Evolutionary conservation across 2,329 filamentous ascomycete genomes (phyloP), one percentile per base, ranked within the genome.

Genomic region (Hortaea sp.): DNA sequence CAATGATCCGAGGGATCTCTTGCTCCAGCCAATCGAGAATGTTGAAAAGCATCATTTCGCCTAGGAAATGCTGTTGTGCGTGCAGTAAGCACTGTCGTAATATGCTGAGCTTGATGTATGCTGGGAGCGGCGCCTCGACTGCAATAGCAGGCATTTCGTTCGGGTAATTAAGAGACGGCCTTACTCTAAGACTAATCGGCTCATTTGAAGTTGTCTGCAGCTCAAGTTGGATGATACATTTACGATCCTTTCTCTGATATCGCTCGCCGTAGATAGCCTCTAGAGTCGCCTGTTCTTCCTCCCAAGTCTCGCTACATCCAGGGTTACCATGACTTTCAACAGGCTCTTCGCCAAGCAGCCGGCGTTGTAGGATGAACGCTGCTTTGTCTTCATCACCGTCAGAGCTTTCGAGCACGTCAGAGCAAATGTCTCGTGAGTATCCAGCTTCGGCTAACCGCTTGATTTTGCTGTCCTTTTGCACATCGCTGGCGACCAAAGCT

Each of bases 61-160:
- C 90, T 10, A 82, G 69, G 29, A 94, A 74, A 29, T 81, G 79
- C 42, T 81, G 75, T 42, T 79, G 71, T 2, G 88, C 81, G 60
- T 90, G 81, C 4, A 77, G 72, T 5, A 95, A 70, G 1, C 83
- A 81, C 64, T 85, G 82, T 56, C 86, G 83, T 57, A 92, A 79
- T 34, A 95, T 82, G 59, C 88, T 95, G 7, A 98, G 73, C 50
- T 90, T 86, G 60, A 97, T 94, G 59, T 98, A 95, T 3, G 92
- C 88, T 13, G 92, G 92, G 9, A 97, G 75, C 7, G 78, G 68
- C 9, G 69, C 68, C 43, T 77, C 77, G 30, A 95, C 73, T 2
- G 82, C 79, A 32, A 95, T 69, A 7, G 94, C 76, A 1, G 82
- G 72, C 69, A 79, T 65, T 63, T 77, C 57, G 58, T 74, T 66